phyloP scores from a whole-genome alignment of 2,329 filamentous ascomycete species.

The Colletotrichum destructivum region DNA sequence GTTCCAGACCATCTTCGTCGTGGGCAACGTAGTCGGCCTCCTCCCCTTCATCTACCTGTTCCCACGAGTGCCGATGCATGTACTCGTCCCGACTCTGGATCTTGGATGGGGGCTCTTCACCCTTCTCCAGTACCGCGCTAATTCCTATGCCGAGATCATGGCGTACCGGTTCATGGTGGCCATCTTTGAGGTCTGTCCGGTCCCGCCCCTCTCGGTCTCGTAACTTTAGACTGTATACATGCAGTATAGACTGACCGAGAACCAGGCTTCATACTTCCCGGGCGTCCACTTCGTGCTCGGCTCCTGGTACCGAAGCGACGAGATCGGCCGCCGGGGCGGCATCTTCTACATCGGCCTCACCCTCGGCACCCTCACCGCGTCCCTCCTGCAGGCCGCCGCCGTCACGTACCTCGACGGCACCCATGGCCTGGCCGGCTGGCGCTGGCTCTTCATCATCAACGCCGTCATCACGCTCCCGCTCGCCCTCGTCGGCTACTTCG shows the following conservation, averaged over 20 bases:
- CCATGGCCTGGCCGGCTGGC: conserved; percentile 63
- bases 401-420: conserved; percentile 59
- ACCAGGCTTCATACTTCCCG: conserved; percentile 55
- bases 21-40: conserved; percentile 65
- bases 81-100: conserved; percentile 66
- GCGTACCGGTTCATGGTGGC: conserved; percentile 58
- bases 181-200: conserved; percentile 53
- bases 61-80: conserved; percentile 62
- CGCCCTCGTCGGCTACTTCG: conserved; percentile 17
- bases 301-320: conserved; percentile 72
- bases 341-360: conserved; percentile 71
- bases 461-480: conserved; percentile 34
- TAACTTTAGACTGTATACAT: conserved; percentile 16
- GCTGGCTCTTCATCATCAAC: conserved; percentile 72
- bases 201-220: conserved; percentile 63
- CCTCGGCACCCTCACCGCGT: conserved; percentile 66
- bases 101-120: conserved; percentile 71
- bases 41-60: conserved; percentile 68
- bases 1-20: conserved; percentile 41
- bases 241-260: no score
- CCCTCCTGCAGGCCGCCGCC: conserved; percentile 63
- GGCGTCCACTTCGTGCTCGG: conserved; percentile 61
- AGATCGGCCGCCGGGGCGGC: conserved; percentile 74
- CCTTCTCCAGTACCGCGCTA: conserved; percentile 66
- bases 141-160: conserved; percentile 62